phyloP scores from a whole-genome alignment of 495 filamentous ascomycete species.

The Podospora fimiseda region DNA sequence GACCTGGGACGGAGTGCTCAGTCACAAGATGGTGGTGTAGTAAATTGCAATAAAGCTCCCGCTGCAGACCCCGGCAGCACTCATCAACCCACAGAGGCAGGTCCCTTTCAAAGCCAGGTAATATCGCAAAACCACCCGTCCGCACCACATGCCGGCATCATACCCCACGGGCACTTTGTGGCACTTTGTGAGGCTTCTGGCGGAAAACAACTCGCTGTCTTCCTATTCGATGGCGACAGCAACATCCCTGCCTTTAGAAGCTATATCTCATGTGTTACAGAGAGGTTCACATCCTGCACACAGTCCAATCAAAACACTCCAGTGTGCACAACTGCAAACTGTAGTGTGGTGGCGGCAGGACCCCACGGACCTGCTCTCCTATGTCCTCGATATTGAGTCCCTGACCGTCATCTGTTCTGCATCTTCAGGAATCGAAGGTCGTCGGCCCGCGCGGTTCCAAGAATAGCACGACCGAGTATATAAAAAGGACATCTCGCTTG shows the following conservation, averaged over 20 bases:
- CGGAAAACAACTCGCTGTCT: slow-evolving; percentile 15
- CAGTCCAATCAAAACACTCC: slow-evolving; percentile 6
- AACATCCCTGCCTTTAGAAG: slow-evolving; percentile 12
- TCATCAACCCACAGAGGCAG: slow-evolving; percentile 12
- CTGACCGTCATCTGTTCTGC: background rate
- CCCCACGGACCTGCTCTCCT: background rate
- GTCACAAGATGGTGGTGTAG: slow-evolving; percentile 26
- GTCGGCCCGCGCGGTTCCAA: slow-evolving; percentile 6
- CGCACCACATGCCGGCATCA: slow-evolving; percentile 10
- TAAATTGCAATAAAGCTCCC: slow-evolving; percentile 31
- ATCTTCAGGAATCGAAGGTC: background rate
- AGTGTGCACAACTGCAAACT: slow-evolving; percentile 5
- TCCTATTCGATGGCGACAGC: slow-evolving; percentile 17
- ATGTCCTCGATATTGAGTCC: background rate
- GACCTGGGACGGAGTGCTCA: slow-evolving; percentile 21
- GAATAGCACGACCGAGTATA: slow-evolving; percentile 11
- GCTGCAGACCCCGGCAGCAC: slow-evolving; percentile 12
- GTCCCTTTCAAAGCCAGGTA: too few relatives aligned
- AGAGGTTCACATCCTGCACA: slow-evolving; percentile 13
- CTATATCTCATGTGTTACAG: slow-evolving; percentile 20
- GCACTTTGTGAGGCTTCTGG: background rate
- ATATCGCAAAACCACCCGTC: too few relatives aligned
- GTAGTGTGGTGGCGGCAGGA: background rate
- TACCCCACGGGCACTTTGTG: background rate
- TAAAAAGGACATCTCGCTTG: background rate